phyloP scores from a whole-genome alignment of 2,329 filamentous ascomycete species.

The Neonectria magnoliae region DNA sequence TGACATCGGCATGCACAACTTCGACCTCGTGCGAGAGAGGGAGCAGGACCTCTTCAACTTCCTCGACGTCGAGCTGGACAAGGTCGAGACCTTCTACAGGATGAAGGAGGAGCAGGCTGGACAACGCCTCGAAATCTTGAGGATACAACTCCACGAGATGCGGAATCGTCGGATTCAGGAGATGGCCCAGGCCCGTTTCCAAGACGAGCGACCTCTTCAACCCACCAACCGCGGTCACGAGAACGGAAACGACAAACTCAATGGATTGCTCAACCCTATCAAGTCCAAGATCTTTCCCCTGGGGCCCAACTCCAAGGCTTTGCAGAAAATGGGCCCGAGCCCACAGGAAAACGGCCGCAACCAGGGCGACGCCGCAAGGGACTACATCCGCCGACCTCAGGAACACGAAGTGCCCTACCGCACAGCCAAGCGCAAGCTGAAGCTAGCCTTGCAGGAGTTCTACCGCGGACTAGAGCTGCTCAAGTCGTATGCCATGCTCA shows the following conservation, averaged over 20 bases:
- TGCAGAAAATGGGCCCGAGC: slow-evolving; percentile 64
- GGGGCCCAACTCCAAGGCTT: slow-evolving; percentile 69
- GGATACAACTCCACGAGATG: slow-evolving; percentile 93
- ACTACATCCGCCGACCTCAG: slow-evolving; percentile 62
- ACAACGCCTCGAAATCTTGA: slow-evolving; percentile 73
- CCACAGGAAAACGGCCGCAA: slow-evolving; percentile 51
- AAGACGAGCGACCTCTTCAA: slow-evolving; percentile 41
- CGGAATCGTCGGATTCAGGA: slow-evolving; percentile 83
- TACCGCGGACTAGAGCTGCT: slow-evolving; percentile 91
- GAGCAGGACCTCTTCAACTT: slow-evolving; percentile 90
- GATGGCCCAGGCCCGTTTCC: slow-evolving; percentile 58
- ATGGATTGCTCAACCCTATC: slow-evolving; percentile 63
- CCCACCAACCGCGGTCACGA: slow-evolving; percentile 25
- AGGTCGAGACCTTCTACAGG: slow-evolving; percentile 91
- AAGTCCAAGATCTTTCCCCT: slow-evolving; percentile 64
- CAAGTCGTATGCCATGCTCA: slow-evolving; percentile 90
- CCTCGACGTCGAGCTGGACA: slow-evolving; percentile 84
- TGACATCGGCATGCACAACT: slow-evolving; percentile 55
- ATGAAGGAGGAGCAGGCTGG: slow-evolving; percentile 88
- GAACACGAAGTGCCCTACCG: slow-evolving; percentile 78
- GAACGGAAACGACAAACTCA: slow-evolving; percentile 43
- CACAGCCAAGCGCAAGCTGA: slow-evolving; percentile 89
- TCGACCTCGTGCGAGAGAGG: slow-evolving; percentile 73
- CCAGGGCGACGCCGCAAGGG: slow-evolving; percentile 50
- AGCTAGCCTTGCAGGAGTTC: slow-evolving; percentile 89